phyloP scores from a whole-genome alignment of 2,329 filamentous ascomycete genomes.

The Colletotrichum trifolii region DNA sequence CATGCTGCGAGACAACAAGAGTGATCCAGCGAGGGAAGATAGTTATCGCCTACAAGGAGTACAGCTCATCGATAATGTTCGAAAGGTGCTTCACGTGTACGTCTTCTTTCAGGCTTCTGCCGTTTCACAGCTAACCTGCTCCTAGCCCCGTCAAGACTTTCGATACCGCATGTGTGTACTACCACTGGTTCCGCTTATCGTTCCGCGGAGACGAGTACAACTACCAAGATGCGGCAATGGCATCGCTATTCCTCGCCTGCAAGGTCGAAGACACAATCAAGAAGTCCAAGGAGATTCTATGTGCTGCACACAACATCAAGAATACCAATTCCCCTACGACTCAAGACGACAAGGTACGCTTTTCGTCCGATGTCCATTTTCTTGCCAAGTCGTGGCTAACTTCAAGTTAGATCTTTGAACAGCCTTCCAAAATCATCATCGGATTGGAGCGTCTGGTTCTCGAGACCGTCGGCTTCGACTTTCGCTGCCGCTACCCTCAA shows the following conservation, averaged over 20 bases:
- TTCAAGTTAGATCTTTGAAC: constrained; percentile 77
- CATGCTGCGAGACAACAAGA: constrained; percentile 74
- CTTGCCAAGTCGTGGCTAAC: not conserved
- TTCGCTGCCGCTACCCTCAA: constrained; percentile 88
- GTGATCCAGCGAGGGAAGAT: constrained; percentile 83
- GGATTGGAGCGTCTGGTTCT: constrained; percentile 92
- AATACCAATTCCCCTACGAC: constrained; percentile 73
- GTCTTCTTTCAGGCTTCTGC: constrained; percentile 44
- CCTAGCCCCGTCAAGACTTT: constrained; percentile 87
- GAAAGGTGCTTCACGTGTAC: constrained; percentile 82
- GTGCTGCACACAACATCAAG: constrained; percentile 89
- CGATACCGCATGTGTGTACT: constrained; percentile 91
- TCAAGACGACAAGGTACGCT: constrained; percentile 81
- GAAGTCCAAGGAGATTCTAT: constrained; percentile 93
- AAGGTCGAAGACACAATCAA: constrained; percentile 99
- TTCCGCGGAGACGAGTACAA: constrained; percentile 90
- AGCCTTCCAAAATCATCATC: constrained; percentile 82
- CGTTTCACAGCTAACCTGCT: constrained; percentile 26
- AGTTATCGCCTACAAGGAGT: constrained; percentile 85
- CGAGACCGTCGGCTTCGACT: constrained; percentile 93
- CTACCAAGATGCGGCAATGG: constrained; percentile 86
- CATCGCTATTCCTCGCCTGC: constrained; percentile 90
- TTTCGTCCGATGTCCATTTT: not conserved
- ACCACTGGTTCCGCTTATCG: constrained; percentile 89
- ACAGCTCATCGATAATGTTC: constrained; percentile 87